Evolutionary conservation across 148 eudicot genomes (phyloP).

Genomic region (Euryodendron excelsum): DNA sequence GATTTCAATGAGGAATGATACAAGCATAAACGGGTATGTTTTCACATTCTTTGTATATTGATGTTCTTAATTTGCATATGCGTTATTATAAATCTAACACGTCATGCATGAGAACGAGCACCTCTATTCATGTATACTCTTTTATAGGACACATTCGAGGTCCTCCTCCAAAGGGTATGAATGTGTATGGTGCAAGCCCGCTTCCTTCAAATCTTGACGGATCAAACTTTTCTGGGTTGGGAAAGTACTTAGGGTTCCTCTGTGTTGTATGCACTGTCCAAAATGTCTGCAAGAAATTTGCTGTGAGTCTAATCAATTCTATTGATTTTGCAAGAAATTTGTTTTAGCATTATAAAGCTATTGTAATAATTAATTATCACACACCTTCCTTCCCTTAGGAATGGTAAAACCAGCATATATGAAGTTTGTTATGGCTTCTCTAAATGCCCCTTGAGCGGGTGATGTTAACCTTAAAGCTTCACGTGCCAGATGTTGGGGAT

Average conservation of each 20-base stretch:
- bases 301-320: too few relatives aligned
- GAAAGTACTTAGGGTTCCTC: conserved; percentile 26
- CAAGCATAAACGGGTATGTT: too few relatives aligned
- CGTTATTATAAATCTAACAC: too few relatives aligned
- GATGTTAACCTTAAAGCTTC: conserved; percentile 28
- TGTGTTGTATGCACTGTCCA: conserved; percentile 21
- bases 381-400: conserved; percentile 37
- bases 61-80: too few relatives aligned
- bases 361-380: neutral
- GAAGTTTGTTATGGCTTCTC: conserved; percentile 22
- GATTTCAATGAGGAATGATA: too few relatives aligned
- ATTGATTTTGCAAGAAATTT: too few relatives aligned
- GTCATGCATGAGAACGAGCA: conserved; percentile 20
- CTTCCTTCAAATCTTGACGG: conserved; percentile 34
- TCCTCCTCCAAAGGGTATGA: conserved; percentile 33
- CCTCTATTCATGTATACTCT: conserved; percentile 22
- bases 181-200: conserved; percentile 33
- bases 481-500: too few relatives aligned
- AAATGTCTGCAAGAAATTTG: conserved; percentile 15
- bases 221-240: conserved; percentile 34
- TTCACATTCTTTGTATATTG: too few relatives aligned
- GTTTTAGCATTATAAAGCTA: too few relatives aligned
- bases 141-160: conserved; percentile 30
- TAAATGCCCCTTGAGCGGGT: conserved; percentile 28
- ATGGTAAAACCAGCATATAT: conserved; percentile 31